Conservation (phyloP, 2,329 filamentous ascomycete species). For the Parastagonospora avenae region DNA sequence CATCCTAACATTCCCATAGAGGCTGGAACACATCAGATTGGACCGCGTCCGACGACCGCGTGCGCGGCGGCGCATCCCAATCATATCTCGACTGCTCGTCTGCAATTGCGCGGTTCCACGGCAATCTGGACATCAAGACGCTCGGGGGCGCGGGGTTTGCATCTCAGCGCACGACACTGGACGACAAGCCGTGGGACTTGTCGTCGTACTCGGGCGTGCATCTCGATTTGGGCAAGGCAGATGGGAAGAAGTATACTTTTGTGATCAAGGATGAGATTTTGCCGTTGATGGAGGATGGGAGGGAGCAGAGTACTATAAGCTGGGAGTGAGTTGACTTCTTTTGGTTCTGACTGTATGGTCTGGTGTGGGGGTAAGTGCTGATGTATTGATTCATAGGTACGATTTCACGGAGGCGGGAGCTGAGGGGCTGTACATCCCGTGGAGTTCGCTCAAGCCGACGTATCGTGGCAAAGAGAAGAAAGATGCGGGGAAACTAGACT, state of each 20-base stretch:
- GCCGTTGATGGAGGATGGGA: slow-evolving; percentile 62
- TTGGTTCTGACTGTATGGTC: slow-evolving; percentile 55
- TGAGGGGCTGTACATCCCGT: slow-evolving; percentile 61
- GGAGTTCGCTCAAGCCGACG: slow-evolving; percentile 70
- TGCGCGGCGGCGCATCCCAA: slow-evolving; percentile 74
- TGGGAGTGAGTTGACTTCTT: slow-evolving; percentile 66
- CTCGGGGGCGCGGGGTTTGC: slow-evolving; percentile 84
- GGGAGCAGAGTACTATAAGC: slow-evolving; percentile 73
- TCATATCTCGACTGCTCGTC: slow-evolving; percentile 53
- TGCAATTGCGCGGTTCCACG: slow-evolving; percentile 62
- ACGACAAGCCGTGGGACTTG: slow-evolving; percentile 67
- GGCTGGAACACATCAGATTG: slow-evolving; percentile 66
- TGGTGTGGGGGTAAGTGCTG: neutral
- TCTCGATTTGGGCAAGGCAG: slow-evolving; percentile 59
- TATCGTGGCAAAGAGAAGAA: slow-evolving; percentile 71
- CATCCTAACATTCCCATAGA: slow-evolving; percentile 44
- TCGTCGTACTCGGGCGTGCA: slow-evolving; percentile 65
- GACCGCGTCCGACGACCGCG: slow-evolving; percentile 74
- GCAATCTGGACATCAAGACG: slow-evolving; percentile 72
- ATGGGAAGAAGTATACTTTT: slow-evolving; percentile 74
- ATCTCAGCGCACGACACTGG: slow-evolving; percentile 70
- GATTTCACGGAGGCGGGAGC: slow-evolving; percentile 25
- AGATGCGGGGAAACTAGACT: slow-evolving; percentile 65
- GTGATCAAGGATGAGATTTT: slow-evolving; percentile 73
- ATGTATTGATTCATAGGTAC: slow-evolving; percentile 1